Evolutionary conservation across 108 stramenopile genomes (phyloP), one percentile per base, ranked within the genome.

Genomic region (Nitzschia sp.): DNA sequence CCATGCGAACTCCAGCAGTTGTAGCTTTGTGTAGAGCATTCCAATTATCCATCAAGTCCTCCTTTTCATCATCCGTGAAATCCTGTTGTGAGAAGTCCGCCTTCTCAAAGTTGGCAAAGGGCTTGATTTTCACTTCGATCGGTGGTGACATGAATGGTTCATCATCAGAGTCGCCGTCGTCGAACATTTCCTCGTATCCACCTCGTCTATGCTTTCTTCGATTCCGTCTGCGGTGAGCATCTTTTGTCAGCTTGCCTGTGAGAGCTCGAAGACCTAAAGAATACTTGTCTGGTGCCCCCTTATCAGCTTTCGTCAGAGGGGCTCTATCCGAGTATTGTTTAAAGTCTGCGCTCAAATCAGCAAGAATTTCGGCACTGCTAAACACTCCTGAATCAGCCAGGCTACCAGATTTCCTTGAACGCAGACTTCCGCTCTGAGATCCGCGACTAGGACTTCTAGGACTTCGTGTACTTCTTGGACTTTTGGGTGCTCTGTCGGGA

Each of bases 21-120:
- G 55, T 63, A 2, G 72, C 72, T 23, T 15, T 25, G 34, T 73
- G 72, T 3, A 73, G 45, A 29, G 53, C 63, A 45, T 64, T 57
- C 72, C 72, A 73, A 57, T 57, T 63, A 3, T 64, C 58, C 29
- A 53, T 28, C 8, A 62, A 26, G 46, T 64, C 47, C 1, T 32
- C 48, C 6, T 64, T 52, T 19, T 64, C 48, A 30, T 64, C 63
- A 62, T 71, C 70, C 15, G 34, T 34, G 1, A 59, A 50, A 11
- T 41, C 32, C 26, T 28, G 30, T 0, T 69, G n/a, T 27, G 25
- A 25, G 9, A 58, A 44, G 57, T 58, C 57, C 0, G 56, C 57
- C 3, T 69, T 28, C 11, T 52, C 63, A 33, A 65, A 53, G 5
- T 53, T 53, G 4, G 63, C 63, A 34, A 53, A 50, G 21, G 58